Conservation (phyloP, 192 early-diverging fungal species). For the Coemansia sp. region DNA sequence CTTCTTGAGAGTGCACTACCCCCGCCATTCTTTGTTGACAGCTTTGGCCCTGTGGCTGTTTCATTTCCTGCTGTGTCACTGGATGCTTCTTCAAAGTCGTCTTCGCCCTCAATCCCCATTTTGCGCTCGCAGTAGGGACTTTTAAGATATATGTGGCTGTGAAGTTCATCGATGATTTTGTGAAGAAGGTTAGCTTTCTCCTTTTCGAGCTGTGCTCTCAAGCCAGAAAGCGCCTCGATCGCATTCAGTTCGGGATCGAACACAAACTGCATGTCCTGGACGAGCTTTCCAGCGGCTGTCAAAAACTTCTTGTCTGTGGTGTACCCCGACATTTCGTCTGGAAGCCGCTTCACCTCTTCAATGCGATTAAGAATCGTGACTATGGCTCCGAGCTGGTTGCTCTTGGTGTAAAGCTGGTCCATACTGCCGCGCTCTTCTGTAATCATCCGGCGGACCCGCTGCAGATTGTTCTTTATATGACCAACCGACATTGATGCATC, state of each 20-base stretch:
- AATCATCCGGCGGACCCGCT: constrained; percentile 64
- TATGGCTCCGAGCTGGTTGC: constrained; percentile 77
- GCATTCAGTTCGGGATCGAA: constrained; percentile 63
- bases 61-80: constrained; percentile 4
- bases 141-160: constrained; percentile 77
- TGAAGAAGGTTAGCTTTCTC: constrained; percentile 56
- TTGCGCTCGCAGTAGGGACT: constrained; percentile 71
- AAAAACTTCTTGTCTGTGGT: constrained; percentile 69
- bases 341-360: constrained; percentile 68
- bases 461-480: constrained; percentile 63
- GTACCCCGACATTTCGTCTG: constrained; percentile 61
- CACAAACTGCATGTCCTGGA: constrained; percentile 63
- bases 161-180: constrained; percentile 71
- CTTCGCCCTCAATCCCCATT: constrained; percentile 45
- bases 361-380: constrained; percentile 71
- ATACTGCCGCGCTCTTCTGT: constrained; percentile 65
- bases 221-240: constrained; percentile 70
- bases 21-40: constrained; percentile 3
- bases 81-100: constrained; percentile 17
- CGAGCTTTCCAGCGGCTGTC: constrained; percentile 64
- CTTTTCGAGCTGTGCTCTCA: constrained; percentile 63
- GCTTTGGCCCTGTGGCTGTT: neutral
- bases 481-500: constrained; percentile 65
- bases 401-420: constrained; percentile 70
- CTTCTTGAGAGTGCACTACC: constrained; percentile 6